phyloP scores from a whole-genome alignment of 1,139 yeast species.

The Sugiyamaella pinicola region DNA sequence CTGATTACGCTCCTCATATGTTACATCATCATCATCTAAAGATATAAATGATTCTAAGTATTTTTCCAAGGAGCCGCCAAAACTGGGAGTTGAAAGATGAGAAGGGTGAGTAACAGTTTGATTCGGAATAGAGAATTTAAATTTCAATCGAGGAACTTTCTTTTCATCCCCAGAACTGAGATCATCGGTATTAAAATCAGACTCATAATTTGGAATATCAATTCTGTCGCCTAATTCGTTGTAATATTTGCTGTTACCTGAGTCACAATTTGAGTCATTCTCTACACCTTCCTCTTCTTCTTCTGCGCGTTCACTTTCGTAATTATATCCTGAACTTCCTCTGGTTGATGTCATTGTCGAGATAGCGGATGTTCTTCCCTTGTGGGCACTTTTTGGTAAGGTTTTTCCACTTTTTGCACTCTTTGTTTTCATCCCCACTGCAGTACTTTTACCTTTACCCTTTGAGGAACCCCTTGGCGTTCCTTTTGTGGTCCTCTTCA shows the following conservation, averaged over 20 bases:
- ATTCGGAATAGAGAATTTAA: slow-evolving; percentile 13
- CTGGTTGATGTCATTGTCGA: too few species aligned
- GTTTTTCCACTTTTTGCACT: slow-evolving; percentile 3
- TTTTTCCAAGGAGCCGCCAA: slow-evolving; percentile 44
- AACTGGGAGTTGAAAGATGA: slow-evolving; percentile 54
- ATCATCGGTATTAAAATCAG: slow-evolving; percentile 21
- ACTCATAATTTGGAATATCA: slow-evolving; percentile 17
- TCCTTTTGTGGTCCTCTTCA: background rate
- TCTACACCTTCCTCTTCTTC: background rate
- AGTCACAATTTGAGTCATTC: slow-evolving; percentile 4
- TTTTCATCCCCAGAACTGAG: slow-evolving; percentile 19
- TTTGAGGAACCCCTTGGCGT: background rate
- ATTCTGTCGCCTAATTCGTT: slow-evolving; percentile 7
- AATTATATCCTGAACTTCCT: background rate
- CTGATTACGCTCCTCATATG: slow-evolving; percentile 50
- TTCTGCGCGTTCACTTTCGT: background rate
- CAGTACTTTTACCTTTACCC: background rate
- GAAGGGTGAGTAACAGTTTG: slow-evolving; percentile 63
- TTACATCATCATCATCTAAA: slow-evolving; percentile 59
- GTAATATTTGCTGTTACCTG: slow-evolving; percentile 2
- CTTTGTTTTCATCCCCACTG: background rate
- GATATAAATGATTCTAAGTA: slow-evolving; percentile 56
- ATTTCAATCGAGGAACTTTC: slow-evolving; percentile 14
- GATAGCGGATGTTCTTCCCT: background rate
- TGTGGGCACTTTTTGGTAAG: background rate